These are phyloP conservation scores for Neocallimastix lanati DNA, from an alignment of 192 early-diverging fungal species.

Conservation along the genomic window DNA sequence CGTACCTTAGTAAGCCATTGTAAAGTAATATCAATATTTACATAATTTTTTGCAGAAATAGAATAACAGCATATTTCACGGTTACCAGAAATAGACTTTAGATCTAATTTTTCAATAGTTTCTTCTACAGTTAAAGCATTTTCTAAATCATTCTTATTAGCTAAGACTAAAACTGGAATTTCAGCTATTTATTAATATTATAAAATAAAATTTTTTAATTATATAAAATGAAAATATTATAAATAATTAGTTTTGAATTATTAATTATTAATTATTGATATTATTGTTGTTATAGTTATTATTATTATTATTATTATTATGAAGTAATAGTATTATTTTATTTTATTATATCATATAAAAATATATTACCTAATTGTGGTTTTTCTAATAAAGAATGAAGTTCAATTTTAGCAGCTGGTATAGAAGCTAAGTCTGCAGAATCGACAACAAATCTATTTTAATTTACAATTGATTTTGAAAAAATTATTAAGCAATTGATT, in stretches of 20 bases:
- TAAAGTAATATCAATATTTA: slow-evolving; percentile 92
- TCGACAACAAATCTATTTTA: slow-evolving; percentile 83
- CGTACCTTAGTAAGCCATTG: slow-evolving; percentile 79
- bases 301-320: too few relatives aligned
- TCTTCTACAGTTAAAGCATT: slow-evolving; percentile 72
- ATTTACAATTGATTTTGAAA: too few relatives aligned
- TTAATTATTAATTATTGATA: too few relatives aligned
- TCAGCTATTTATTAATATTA: too few relatives aligned
- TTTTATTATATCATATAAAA: too few relatives aligned
- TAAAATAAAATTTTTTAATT: too few relatives aligned
- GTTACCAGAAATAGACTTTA: slow-evolving; percentile 62
- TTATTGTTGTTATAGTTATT: too few relatives aligned
- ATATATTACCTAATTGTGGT: slow-evolving; percentile 57
- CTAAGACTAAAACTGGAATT: slow-evolving; percentile 93
- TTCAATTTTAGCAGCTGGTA: slow-evolving; percentile 81
- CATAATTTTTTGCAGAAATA: slow-evolving; percentile 91
- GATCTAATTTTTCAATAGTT: slow-evolving; percentile 70
- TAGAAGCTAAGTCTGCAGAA: slow-evolving; percentile 80
- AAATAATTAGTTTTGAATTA: too few relatives aligned
- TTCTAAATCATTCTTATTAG: slow-evolving; percentile 94
- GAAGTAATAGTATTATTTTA: too few relatives aligned
- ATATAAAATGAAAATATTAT: too few relatives aligned
- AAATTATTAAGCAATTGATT: too few relatives aligned
- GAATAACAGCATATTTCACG: slow-evolving; percentile 97
- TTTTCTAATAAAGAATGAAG: slow-evolving; percentile 81